These are phyloP conservation scores for Camillea tinctor DNA, from an alignment of 2,329 filamentous ascomycete genomes.

Conservation along the genomic window DNA sequence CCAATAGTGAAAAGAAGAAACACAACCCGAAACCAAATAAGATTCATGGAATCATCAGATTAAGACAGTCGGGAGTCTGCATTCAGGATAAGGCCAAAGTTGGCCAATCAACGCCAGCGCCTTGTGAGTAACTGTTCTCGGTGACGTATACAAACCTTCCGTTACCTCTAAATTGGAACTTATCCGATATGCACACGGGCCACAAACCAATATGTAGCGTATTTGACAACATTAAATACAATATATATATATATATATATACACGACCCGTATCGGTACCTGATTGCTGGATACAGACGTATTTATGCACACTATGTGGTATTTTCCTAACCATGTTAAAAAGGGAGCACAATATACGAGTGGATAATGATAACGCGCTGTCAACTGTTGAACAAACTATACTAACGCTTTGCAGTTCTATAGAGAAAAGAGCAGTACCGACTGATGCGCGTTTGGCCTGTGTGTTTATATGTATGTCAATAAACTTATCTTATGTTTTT, in stretches of 20 bases:
- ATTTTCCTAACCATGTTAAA: neutral
- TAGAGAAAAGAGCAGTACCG: too few relatives aligned
- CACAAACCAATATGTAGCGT: neutral
- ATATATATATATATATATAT: too few relatives aligned
- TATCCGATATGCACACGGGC: neutral
- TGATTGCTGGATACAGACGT: neutral
- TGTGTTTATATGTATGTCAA: too few relatives aligned
- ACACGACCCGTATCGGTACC: neutral
- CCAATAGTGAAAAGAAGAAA: neutral
- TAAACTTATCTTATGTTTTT: too few relatives aligned
- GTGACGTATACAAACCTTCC: constrained; percentile 1
- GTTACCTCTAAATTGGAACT: neutral
- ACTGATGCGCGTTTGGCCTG: too few relatives aligned
- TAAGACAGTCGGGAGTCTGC: neutral
- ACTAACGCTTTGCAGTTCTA: too few relatives aligned
- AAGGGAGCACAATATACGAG: neutral
- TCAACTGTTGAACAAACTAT: too few relatives aligned
- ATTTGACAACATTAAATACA: constrained; percentile 1
- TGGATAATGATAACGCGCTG: neutral
- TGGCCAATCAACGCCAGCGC: neutral
- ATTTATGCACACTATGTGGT: neutral
- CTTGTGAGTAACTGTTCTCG: neutral
- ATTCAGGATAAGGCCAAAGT: neutral
- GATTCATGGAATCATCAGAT: neutral
- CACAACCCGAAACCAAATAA: neutral